Base-by-base conservation (phyloP, 768 basidiomycete genomes). In the Phanerochaete sordida region DNA sequence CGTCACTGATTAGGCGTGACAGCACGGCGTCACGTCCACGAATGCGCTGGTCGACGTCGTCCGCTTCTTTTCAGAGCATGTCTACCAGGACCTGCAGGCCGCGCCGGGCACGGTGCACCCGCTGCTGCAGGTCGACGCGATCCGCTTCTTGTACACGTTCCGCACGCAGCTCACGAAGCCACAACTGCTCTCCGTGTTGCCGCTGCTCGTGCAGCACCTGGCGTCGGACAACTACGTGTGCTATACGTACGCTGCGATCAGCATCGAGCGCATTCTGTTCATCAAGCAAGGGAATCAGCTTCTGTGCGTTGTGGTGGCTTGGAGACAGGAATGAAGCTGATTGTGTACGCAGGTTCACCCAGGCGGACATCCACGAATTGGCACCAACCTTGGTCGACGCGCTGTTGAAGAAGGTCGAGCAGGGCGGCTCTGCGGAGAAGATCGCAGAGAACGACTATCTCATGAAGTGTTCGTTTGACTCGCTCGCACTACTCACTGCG, bases 401-500 rank as follows among this genome's bases (percentile, higher is more conserved):
- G 3, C 77, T 98, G 4, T 79, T 99, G 63, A 73, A 74, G 43
- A 93, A 90, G 72, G 90, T 97, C 46, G 93, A 95, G 71, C 74
- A 77, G 44, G 90, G 86, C 6, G 81, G 80, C 2, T 90, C 90
- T 3, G 86, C 97, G 0, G 91, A 97, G 71, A 95, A 96, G 76
- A 84, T 96, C 31, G 93, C 96, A 0, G 95, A 98, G 71, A 99
- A 99, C 66, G 96, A 98, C 72, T 91, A 97, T 72, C 76, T 98
- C 50, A 99, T 98, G 95, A 95, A 93, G 79, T 95, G 96, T 95
- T 64, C 49, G 87, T 74, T 19, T 4, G 39, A 19, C 39, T 16
- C 4, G 19, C 8, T 35, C 27, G 12, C 8, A 24, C 26, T 58
- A 51, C 64, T 24, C 21, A 31, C 6, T 26, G 24, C 15, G 52